These are phyloP conservation scores for Marchantia paleacea DNA, from an alignment of 225 moss, liverwort and hornwort species.

Conservation along the genomic window DNA sequence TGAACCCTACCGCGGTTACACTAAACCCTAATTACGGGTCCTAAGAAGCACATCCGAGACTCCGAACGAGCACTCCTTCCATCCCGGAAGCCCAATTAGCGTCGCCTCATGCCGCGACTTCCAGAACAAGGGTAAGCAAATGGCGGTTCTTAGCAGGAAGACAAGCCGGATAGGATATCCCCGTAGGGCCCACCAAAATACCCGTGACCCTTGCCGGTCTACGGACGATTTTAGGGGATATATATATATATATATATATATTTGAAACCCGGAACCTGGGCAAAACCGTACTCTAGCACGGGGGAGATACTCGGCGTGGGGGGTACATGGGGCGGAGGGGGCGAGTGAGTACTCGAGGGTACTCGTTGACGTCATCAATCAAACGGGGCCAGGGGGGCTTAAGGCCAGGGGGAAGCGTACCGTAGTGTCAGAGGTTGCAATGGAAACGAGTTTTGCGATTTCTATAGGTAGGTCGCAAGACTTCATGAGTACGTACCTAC, in stretches of 20 bases:
- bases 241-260: no score
- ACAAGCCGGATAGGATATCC: constrained; percentile 10
- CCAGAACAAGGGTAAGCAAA: not conserved
- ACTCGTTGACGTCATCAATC: constrained; percentile 13
- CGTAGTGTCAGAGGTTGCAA: not conserved
- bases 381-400: not conserved
- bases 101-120: not conserved
- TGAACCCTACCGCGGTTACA: not conserved
- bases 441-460: constrained; percentile 6
- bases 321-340: not conserved
- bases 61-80: not conserved
- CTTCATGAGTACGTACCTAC: constrained; percentile 11
- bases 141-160: not conserved
- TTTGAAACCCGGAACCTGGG: not conserved
- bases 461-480: constrained; percentile 7
- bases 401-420: not conserved
- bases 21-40: constrained; percentile 12
- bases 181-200: constrained; percentile 6
- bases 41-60: not conserved
- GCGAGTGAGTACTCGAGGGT: not conserved
- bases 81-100: not conserved
- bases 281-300: constrained; percentile 11
- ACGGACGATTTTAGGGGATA: not conserved
- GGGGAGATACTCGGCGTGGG: constrained; percentile 6
- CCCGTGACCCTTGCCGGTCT: not conserved